Conservation (phyloP, 345 rosid genomes). For the Tarenaya hassleriana region DNA sequence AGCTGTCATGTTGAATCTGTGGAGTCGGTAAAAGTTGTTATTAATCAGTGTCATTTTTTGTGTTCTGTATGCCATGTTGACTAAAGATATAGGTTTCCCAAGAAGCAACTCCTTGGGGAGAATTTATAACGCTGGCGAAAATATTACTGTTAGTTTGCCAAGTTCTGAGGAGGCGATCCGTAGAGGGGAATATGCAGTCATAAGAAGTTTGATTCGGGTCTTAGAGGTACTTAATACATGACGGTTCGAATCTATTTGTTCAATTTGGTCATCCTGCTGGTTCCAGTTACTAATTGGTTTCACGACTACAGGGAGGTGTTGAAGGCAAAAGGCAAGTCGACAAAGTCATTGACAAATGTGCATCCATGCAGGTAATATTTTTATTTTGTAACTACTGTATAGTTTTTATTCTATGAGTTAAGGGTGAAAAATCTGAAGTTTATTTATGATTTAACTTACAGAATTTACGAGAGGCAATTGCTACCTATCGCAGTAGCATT, state of each 20-base stretch:
- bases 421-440: constrained; percentile 19
- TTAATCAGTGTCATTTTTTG: constrained; percentile 20
- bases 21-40: background rate
- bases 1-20: constrained; percentile 12
- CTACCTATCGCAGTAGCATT: constrained; percentile 80
- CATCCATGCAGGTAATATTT: constrained; percentile 87
- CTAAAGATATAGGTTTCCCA: constrained; percentile 53
- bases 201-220: constrained; percentile 92
- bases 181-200: constrained; percentile 85
- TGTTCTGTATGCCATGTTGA: constrained; percentile 8
- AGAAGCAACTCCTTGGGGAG: constrained; percentile 80
- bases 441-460: constrained; percentile 36
- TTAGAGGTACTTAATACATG: constrained; percentile 56
- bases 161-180: constrained; percentile 90
- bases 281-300: constrained; percentile 24
- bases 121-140: constrained; percentile 55
- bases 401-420: constrained; percentile 13
- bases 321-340: constrained; percentile 98
- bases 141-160: constrained; percentile 55
- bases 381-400: constrained; percentile 5
- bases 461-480: constrained; percentile 97
- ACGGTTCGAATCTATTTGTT: constrained; percentile 19
- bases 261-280: constrained; percentile 20
- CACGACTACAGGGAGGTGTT: constrained; percentile 72
- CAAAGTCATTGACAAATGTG: constrained; percentile 95